These are phyloP conservation scores for Fusarium secorum DNA, from an alignment of 2,329 filamentous ascomycete genomes.

Conservation along the genomic window DNA sequence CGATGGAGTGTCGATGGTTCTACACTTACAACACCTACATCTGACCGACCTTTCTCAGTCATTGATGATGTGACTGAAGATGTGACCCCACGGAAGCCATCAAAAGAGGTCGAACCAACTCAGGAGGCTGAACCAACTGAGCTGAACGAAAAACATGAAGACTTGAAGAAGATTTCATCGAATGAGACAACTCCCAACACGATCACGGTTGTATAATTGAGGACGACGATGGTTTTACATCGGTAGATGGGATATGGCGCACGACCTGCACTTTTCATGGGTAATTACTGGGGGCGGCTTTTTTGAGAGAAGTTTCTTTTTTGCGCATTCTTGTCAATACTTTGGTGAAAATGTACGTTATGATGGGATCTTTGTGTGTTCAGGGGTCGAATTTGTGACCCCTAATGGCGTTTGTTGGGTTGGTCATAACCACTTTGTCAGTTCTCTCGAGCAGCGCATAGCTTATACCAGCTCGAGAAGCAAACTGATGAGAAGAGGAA, in stretches of 20 bases:
- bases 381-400: slow-evolving; percentile 2
- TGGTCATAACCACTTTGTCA: slow-evolving; percentile 27
- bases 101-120: slow-evolving; percentile 33
- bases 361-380: slow-evolving; percentile 32
- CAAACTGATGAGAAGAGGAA: slow-evolving; percentile 23
- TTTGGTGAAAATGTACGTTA: slow-evolving; percentile 40
- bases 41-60: slow-evolving; percentile 47
- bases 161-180: slow-evolving; percentile 34
- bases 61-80: slow-evolving; percentile 44
- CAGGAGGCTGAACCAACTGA: slow-evolving; percentile 36
- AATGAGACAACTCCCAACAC: slow-evolving; percentile 39
- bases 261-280: slow-evolving; percentile 32
- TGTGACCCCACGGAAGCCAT: slow-evolving; percentile 44
- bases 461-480: slow-evolving; percentile 32
- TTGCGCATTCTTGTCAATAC: slow-evolving; percentile 41
- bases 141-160: slow-evolving; percentile 36
- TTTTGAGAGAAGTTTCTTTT: slow-evolving; percentile 30
- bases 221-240: slow-evolving; percentile 35
- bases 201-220: slow-evolving; percentile 41
- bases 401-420: slow-evolving; percentile 37
- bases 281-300: slow-evolving; percentile 27
- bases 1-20: slow-evolving; percentile 50
- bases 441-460: slow-evolving; percentile 35
- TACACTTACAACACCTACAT: slow-evolving; percentile 50
- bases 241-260: slow-evolving; percentile 34